Base-by-base conservation (phyloP, 805 yeast genomes). In the Yarrowia keelungensis region DNA sequence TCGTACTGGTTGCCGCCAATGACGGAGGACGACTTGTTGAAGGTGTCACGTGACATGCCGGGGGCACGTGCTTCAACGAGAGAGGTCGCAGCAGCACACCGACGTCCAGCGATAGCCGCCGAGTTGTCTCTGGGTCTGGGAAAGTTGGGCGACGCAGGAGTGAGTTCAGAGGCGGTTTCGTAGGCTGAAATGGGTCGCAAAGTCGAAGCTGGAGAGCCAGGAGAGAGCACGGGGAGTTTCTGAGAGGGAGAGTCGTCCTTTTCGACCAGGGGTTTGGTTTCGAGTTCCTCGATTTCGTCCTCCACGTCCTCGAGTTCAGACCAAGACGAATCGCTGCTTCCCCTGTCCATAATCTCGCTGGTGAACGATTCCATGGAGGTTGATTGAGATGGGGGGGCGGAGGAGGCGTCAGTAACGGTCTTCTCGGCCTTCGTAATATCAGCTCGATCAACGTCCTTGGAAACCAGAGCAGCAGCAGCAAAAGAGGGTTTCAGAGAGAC, bases 1-100 rank as follows among this genome's bases (percentile, higher is more conserved):
- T 59, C 65, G 65, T 59, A 59, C 51, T 45, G 50, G 65, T 45
- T 59, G 36, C 65, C 65, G 35, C 65, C 65, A 59, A 59, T 59
- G 41, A 59, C 65, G 2, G 65, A 59, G 7, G 50, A 45, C 11
- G 65, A 59, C 65, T 59, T 59, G 50, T 41, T 59, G 35, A 39
- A 14, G 14, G 16, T n/a, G 4, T 53, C 59, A 8, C 45, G n/a
- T 16, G n/a, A 11, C 39, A 15, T 9, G 10, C 45, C 59, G 8
- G 59, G 51, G 35, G 51, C 50, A 10, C 42, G 32, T 16, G 50
- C 51, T 38, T 43, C 51, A 8, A 59, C 50, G 43, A 59, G 42
- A 35, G 65, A 59, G 1, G 65, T 35, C 3, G 65, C 16, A 11
- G 65, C 65, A 4, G 65, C 65, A 12, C 26, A 16, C 32, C 65